Conservation (phyloP, 768 basidiomycete genomes). For the Artomyces pyxidatus region DNA sequence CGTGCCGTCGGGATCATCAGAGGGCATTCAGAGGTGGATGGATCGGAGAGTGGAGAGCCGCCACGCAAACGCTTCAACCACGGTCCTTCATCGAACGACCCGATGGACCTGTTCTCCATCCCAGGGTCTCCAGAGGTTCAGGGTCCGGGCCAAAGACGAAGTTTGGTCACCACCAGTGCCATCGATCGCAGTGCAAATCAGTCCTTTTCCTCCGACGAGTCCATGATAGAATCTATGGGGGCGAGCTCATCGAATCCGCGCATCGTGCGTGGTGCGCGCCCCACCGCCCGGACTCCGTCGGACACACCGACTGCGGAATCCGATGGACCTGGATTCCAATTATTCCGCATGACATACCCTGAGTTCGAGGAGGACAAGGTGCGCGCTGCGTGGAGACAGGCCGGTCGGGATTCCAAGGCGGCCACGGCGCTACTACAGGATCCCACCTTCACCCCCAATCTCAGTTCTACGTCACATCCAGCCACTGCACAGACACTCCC, state of each 20-base stretch:
- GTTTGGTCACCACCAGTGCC: conserved; percentile 30
- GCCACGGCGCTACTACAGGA: conserved; percentile 55
- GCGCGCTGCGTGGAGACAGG: conserved; percentile 60
- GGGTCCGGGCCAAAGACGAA: conserved; percentile 43
- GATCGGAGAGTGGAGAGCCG: conserved; percentile 44
- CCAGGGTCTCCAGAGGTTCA: conserved; percentile 56
- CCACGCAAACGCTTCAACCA: conserved; percentile 66
- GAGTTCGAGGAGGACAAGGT: conserved; percentile 34
- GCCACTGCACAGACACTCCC: conserved; percentile 25
- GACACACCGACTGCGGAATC: conserved; percentile 9
- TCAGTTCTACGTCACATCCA: neutral
- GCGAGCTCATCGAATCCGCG: conserved; percentile 23
- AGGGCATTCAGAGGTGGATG: conserved; percentile 31
- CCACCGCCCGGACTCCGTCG: conserved; percentile 8
- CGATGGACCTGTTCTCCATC: conserved; percentile 28
- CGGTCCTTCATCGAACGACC: conserved; percentile 32
- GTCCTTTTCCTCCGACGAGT: conserved; percentile 66
- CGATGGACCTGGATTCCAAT: conserved; percentile 33
- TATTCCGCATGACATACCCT: conserved; percentile 59
- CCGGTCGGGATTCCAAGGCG: conserved; percentile 49
- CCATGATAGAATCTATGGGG: conserved; percentile 40
- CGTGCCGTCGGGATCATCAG: conserved; percentile 31
- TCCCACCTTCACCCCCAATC: conserved; percentile 27
- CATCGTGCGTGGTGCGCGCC: conserved; percentile 21
- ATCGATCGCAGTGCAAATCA: conserved; percentile 19